A percentile compares a stretch with the other conserved stretches of the same genome.
These are phyloP conservation scores for Podospora bellae-mahoneyi DNA, from an alignment of 495 filamentous ascomycete genomes.

Conservation along the genomic window DNA sequence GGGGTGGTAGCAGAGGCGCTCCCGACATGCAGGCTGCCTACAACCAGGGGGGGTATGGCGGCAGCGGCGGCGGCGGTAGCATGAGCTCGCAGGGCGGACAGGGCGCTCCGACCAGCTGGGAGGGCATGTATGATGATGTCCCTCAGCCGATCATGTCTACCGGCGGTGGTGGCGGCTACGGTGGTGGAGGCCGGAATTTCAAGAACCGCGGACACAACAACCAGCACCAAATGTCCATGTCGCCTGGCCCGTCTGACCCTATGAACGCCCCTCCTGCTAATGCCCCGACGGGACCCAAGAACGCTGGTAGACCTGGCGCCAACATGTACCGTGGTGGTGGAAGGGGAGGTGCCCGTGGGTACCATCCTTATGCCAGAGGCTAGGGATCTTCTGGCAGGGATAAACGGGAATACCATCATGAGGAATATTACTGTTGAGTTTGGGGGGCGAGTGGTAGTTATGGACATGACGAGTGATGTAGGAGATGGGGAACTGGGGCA, in stretches of 20 bases:
- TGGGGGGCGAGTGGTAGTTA: background rate
- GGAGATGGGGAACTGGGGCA: background rate
- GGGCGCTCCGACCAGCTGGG: conserved; percentile 74
- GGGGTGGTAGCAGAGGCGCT: conserved; percentile 35
- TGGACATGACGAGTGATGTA: background rate
- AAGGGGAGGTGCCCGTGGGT: conserved; percentile 67
- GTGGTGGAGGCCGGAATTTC: conserved; percentile 53
- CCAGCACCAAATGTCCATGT: conserved; percentile 28
- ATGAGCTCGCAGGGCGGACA: conserved; percentile 16
- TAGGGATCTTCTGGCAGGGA: conserved; percentile 14
- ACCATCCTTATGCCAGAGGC: conserved; percentile 68
- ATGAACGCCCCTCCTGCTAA: conserved; percentile 76
- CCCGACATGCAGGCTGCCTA: conserved; percentile 29
- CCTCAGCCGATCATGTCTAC: conserved; percentile 72
- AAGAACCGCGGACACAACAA: conserved; percentile 34
- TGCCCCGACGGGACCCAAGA: conserved; percentile 94
- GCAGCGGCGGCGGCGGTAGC: conserved; percentile 21
- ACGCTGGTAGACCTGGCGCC: conserved; percentile 86
- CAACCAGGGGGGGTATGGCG: conserved; percentile 41
- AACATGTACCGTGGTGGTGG: conserved; percentile 88
- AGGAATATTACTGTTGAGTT: background rate
- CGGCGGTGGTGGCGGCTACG: conserved; percentile 51
- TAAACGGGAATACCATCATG: background rate
- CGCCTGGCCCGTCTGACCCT: conserved; percentile 35
- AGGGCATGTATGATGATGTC: conserved; percentile 99